A percentile compares a stretch with the other conserved stretches of the same genome.
Conservation (phyloP, 208 protist species). For the Crithidia thermophila region DNA sequence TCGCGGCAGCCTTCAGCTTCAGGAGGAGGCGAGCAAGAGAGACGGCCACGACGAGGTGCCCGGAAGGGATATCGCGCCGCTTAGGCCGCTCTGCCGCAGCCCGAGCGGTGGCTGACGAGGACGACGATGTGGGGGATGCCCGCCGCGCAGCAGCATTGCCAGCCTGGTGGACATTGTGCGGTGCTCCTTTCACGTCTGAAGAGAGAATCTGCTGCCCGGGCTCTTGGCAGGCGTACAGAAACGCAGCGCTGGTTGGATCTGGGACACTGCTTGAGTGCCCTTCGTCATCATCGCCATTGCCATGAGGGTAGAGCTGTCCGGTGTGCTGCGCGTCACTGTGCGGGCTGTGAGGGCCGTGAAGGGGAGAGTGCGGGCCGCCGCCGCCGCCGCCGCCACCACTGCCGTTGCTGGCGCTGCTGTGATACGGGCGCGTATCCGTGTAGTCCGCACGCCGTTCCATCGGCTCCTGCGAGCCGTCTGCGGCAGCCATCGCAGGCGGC, state of each 20-base stretch:
- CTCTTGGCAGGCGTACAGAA: background rate
- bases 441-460: background rate
- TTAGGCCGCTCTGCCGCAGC: background rate
- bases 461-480: background rate
- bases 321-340: background rate
- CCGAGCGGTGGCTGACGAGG: background rate
- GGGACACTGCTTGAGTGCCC: too few species aligned
- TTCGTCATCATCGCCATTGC: too few species aligned
- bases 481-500: background rate
- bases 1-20: background rate
- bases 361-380: background rate
- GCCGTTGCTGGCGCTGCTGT: background rate
- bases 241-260: background rate
- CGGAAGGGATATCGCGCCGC: slow-evolving; percentile 3
- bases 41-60: slow-evolving; percentile 11
- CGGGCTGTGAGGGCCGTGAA: too few species aligned
- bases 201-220: too few species aligned
- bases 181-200: too few species aligned
- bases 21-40: slow-evolving; percentile 14
- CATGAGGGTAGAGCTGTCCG: too few species aligned
- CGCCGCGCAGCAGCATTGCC: too few species aligned
- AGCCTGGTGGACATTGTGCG: too few species aligned
- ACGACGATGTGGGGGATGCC: background rate
- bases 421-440: background rate
- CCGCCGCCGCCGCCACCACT: background rate